Conservation (phyloP, 805 yeast genomes). For the Clavispora santaluciae region DNA sequence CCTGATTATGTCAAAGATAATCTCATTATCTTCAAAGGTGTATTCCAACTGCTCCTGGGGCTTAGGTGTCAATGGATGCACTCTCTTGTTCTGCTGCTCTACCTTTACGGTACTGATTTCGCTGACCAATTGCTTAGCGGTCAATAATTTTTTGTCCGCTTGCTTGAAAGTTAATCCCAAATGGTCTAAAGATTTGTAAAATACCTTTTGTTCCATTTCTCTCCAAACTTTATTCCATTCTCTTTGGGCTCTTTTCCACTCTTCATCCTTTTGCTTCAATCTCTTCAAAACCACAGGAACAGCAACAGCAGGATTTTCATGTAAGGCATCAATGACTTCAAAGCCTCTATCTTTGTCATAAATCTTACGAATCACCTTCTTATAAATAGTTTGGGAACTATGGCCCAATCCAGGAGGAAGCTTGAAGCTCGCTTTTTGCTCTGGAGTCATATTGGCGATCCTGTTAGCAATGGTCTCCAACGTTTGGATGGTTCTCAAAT, state of each 20-base stretch:
- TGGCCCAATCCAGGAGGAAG: conserved; percentile 93
- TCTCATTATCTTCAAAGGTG: conserved; percentile 57
- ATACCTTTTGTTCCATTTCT: conserved; percentile 93
- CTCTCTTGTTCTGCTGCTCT: conserved; percentile 82
- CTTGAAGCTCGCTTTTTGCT: conserved; percentile 80
- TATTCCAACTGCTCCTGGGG: conserved; percentile 73
- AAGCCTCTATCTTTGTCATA: conserved; percentile 94
- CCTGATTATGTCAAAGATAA: conserved; percentile 68
- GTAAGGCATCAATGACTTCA: conserved; percentile 93
- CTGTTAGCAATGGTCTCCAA: conserved; percentile 92
- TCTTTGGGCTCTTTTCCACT: conserved; percentile 96
- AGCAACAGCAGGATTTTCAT: conserved; percentile 91
- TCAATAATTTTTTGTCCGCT: conserved; percentile 86
- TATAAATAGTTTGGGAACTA: conserved; percentile 84
- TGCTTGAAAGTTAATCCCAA: conserved; percentile 94
- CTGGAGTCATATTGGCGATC: conserved; percentile 86
- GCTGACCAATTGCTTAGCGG: conserved; percentile 84
- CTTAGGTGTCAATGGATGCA: conserved; percentile 80
- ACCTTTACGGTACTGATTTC: conserved; percentile 90
- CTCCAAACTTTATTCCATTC: conserved; percentile 99
- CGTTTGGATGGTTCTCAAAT: conserved; percentile 90
- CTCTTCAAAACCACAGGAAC: conserved; percentile 91
- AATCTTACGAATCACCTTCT: conserved; percentile 85
- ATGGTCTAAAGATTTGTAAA: conserved; percentile 90
- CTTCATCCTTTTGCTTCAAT: conserved; percentile 96